Percentiles rank a stretch among this genome's conserved stretches.
phyloP scores from a whole-genome alignment of 2,329 filamentous ascomycete genomes.

The Aspergillus eucalypticola region DNA sequence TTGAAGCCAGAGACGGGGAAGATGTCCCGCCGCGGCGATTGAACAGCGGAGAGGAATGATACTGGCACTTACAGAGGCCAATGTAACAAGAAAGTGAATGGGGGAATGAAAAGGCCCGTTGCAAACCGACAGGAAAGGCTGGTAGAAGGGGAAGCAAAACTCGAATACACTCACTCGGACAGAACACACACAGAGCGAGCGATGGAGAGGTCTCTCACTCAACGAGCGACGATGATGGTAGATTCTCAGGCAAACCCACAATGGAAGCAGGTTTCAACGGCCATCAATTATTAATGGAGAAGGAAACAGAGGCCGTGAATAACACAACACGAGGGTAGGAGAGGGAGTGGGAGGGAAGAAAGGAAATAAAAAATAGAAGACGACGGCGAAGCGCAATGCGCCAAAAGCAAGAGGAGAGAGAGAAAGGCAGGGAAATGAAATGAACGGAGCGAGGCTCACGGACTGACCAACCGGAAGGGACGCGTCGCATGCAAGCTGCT shows the following conservation, averaged over 20 bases:
- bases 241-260: slow-evolving; percentile 16
- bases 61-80: background rate
- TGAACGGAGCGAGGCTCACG: background rate
- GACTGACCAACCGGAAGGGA: background rate
- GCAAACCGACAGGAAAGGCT: slow-evolving; percentile 8
- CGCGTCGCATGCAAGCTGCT: slow-evolving; percentile 17
- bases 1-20: background rate
- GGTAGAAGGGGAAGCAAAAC: no score
- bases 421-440: background rate
- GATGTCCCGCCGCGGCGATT: background rate
- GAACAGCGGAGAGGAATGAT: background rate
- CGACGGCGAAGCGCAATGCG: slow-evolving; percentile 1
- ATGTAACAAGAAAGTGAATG: background rate
- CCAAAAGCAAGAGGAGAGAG: background rate
- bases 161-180: no score
- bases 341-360: background rate
- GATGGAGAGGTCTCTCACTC: slow-evolving; percentile 6
- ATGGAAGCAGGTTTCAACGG: slow-evolving; percentile 7
- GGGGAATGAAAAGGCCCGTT: background rate
- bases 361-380: background rate
- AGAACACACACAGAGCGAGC: no score
- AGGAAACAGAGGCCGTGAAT: no score
- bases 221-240: slow-evolving; percentile 2
- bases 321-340: background rate
- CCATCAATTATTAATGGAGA: background rate